phyloP scores from a whole-genome alignment of 2,329 filamentous ascomycete species.

The Colletotrichum sp. region DNA sequence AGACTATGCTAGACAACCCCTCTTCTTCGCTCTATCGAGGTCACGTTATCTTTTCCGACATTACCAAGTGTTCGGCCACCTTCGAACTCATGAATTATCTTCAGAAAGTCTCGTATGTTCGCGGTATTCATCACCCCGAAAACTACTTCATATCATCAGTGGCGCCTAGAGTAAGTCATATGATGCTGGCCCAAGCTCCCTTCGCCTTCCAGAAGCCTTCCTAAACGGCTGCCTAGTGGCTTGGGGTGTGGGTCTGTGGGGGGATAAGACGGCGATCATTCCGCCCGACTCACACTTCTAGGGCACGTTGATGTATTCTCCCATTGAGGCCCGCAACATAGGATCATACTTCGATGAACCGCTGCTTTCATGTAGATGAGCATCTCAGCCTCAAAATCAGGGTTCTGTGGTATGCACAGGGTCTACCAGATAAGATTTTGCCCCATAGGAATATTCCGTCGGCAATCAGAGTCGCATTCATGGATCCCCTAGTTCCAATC shows the following conservation, averaged over 20 bases:
- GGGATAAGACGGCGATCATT: not conserved
- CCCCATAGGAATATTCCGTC: not conserved
- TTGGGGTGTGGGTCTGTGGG: not conserved
- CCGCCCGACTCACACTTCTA: not conserved
- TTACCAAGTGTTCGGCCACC: not conserved
- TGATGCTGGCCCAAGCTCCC: not conserved
- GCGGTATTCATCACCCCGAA: not conserved
- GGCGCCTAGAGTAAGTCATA: not conserved
- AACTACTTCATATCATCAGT: not conserved
- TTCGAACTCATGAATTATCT: not conserved
- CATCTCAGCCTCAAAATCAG: not conserved
- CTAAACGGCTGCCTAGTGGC: constrained; percentile 5
- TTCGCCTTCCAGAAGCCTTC: constrained; percentile 18
- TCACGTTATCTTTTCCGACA: not conserved
- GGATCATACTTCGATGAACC: not conserved
- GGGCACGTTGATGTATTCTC: not conserved
- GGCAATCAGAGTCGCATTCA: not conserved
- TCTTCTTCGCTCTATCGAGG: not conserved
- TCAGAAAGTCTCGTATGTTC: not conserved
- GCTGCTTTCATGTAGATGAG: not conserved
- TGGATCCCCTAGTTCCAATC: not conserved
- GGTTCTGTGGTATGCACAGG: not conserved
- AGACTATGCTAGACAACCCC: not conserved
- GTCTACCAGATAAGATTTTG: not conserved
- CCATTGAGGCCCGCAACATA: not conserved